Base-by-base conservation (phyloP, 1,284 basidiomycete species). In the Puccinia coronata region DNA sequence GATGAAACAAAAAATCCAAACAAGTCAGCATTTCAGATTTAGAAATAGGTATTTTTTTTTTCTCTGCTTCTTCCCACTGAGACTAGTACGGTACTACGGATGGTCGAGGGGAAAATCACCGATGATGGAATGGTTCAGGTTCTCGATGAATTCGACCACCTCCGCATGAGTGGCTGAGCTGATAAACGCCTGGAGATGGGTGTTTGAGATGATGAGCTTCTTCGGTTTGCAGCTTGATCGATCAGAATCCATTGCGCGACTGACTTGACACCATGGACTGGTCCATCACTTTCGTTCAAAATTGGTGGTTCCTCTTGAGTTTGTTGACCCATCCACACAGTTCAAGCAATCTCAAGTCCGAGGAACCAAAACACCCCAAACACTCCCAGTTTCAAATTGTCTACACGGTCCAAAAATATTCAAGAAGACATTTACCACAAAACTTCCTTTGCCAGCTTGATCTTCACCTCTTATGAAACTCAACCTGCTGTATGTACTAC, bases 101-200 rank as follows among this genome's bases (percentile, higher is more conserved):
- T 93, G 92, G 0, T 90, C 90, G 72, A 98, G 89, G 86, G 92
- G 96, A 80, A 91, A 90, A n/a, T n/a, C n/a, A 31, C 92, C 93
- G 23, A 92, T 88, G 11, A 96, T 90, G 0, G 91, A 88, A 23
- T 90, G 89, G 85, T 98, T 98, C 72, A 98, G 89, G 0, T 88
- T 87, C 80, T 92, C 89, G 78, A 98, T 90, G 84, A 94, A 95
- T 0, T 88, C 86, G 16, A 95, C 86, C 73, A 98, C 89, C 31
- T 91, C 88, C 41, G 88, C 86, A 85, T 96, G 91, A 0, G 94
- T 92, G 65, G 89, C 86, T 0, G 93, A 95, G 3, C 88, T 84
- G 84, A 95, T 91, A 86, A 98, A 99, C n/a, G 90, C 91, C 49
- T 90, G 88, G 0, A 98, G 90, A 83, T 98, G 95, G 12, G 89